Evolutionary conservation across 1,284 basidiomycete genomes (phyloP), one percentile per base, ranked within the genome.

Genomic region (Sanghuangporus baumii): DNA sequence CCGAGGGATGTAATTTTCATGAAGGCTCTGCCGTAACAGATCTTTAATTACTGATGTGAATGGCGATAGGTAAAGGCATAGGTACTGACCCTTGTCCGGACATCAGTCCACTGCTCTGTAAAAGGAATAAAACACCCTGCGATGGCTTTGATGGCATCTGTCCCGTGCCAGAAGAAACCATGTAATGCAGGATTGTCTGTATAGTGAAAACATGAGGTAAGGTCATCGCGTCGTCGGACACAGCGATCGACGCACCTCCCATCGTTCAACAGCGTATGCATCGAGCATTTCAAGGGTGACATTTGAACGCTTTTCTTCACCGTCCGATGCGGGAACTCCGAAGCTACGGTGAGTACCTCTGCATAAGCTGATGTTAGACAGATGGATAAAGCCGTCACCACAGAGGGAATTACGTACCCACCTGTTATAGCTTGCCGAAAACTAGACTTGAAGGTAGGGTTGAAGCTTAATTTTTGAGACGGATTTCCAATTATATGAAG

Each of bases 181-280:
- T 98, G 74, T 93, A 99, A 75, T 98, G 96, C 58, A 98, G 81
- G 69, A 99, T 97, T 0, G 93, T 94, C 93, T 94, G 68, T n/a
- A 54, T 47, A 50, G 46, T 4, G 11, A 41, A n/a, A 54, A 58
- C 60, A 61, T 36, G 51, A 58, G 55, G 26, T 57, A 43, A 67
- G 59, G n/a, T 36, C 55, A 41, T 43, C 40, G 47, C 12, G 47
- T 14, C 37, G 18, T 54, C 52, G 11, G 51, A 56, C 48, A 54
- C 31, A 26, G 52, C 34, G 41, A 48, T 20, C 26, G 61, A 73
- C 81, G 67, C 68, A 91, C 93, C 84, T 99, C 97, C 96, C 97
- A 99, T 63, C 93, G 86, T 67, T 93, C 89, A 43, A 96, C 81
- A 1, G 96, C 95, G 71, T 94, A 95, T 20, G 83, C 79, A 72